Evolutionary conservation across 1,284 basidiomycete genomes (phyloP).

Genomic region (Tremellales sp.): DNA sequence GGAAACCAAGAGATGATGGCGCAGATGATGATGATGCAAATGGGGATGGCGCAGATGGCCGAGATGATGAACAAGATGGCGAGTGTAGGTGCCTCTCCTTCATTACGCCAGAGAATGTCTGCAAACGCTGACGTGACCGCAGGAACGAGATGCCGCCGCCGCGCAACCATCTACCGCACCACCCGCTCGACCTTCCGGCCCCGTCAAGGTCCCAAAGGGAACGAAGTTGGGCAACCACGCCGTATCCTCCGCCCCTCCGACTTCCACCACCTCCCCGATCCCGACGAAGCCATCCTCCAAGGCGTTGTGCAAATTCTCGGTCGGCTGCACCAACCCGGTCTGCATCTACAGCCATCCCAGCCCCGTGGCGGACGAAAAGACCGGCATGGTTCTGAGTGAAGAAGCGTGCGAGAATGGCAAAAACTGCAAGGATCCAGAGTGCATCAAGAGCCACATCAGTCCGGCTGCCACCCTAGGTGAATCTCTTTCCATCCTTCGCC

Average conservation of each 20-base stretch:
- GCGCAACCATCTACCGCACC: constrained; percentile 2
- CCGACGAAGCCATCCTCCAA: constrained; percentile 49
- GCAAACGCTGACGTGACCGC: constrained; percentile 4
- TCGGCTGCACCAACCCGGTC: constrained; percentile 80
- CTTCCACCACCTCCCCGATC: constrained; percentile 29
- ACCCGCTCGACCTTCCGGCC: constrained; percentile 19
- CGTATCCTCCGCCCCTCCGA: constrained; percentile 29
- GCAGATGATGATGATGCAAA: constrained; percentile 51
- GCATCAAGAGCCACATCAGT: constrained; percentile 80
- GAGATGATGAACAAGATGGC: constrained; percentile 48
- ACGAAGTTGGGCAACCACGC: constrained; percentile 36
- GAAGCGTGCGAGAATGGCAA: constrained; percentile 76
- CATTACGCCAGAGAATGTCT: background rate
- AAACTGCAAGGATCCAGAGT: constrained; percentile 84
- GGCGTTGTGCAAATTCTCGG: constrained; percentile 76
- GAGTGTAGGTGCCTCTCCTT: constrained; percentile 25
- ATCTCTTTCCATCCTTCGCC: constrained; percentile 8
- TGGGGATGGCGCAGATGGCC: constrained; percentile 50
- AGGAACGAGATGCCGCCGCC: constrained; percentile 3
- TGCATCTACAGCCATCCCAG: constrained; percentile 88
- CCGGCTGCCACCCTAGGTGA: constrained; percentile 64
- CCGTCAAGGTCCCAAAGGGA: constrained; percentile 32
- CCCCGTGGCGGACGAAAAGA: constrained; percentile 83
- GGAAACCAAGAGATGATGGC: constrained; percentile 49
- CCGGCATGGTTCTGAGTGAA: constrained; percentile 85